Base-by-base conservation (phyloP, 768 basidiomycete genomes). In the Roridomyces roridus region DNA sequence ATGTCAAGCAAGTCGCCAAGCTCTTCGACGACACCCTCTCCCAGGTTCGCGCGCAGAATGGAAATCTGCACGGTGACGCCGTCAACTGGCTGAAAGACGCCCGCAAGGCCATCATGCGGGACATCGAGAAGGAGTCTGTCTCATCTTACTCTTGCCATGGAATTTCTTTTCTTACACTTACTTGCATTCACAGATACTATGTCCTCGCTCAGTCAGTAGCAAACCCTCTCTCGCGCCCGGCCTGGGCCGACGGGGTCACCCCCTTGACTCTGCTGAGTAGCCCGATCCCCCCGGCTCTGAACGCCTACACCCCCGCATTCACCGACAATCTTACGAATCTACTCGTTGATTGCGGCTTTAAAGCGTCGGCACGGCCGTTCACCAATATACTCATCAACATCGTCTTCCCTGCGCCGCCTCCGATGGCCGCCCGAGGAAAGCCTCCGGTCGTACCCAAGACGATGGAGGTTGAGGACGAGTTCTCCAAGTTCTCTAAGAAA, bases 271-370 rank as follows among this genome's bases (percentile, higher is more conserved):
- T 58, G 20, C 40, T 31, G 3, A 57, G 42, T 8, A 12, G 21
- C 23, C 4, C 1, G 3, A 12, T 39, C 17, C 50, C 57, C 17
- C 5, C 44, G 6, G 17, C 54, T 6, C 45, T 59, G 10, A 1
- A 3, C 7, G 44, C 44, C 0, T 59, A 36, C 43, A 17, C 2
- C 6, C 3, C 5, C 3, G 46, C 37, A n/a, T 36, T 58, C 15
- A 4, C 5, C 20, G 14, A 39, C 26, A 59, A 59, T n/a, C 45
- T 59, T 14, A 6, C 58, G 56, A 24, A 62, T 57, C 3, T 68
- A 62, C 35, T 62, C 21, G 26, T 41, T 24, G 51, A 59, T 42
- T 41, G 51, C 24, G 34, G 67, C 48, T 51, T 59, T 63, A 58
- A 2, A 2, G n/a, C 9, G 17, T 43, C 26, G 10, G 6, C 18